Conservation (phyloP, 345 rosid genomes). For the Bruguiera parviflora region DNA sequence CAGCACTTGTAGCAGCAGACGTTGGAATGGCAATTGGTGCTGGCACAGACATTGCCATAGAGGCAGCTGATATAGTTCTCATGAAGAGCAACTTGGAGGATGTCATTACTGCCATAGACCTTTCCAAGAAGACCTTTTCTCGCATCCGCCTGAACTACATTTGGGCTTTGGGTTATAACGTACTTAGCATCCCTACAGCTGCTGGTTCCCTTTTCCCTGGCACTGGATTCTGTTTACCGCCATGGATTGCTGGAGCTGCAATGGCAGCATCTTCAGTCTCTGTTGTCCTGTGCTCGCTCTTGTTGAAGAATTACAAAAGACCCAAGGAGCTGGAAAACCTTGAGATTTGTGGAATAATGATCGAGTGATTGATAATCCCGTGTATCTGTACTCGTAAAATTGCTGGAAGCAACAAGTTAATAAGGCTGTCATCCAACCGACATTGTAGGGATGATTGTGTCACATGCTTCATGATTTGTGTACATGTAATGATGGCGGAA, state of each 20-base stretch:
- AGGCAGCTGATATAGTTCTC: slow-evolving; percentile 92
- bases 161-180: slow-evolving; percentile 91
- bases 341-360: slow-evolving; percentile 50
- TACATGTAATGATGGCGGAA: too few species aligned
- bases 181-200: slow-evolving; percentile 80
- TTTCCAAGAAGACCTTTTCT: slow-evolving; percentile 73
- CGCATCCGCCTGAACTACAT: slow-evolving; percentile 86
- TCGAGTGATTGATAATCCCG: slow-evolving; percentile 19
- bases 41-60: slow-evolving; percentile 92
- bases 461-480: too few species aligned
- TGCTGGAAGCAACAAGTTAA: too few species aligned
- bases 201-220: slow-evolving; percentile 77
- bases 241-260: slow-evolving; percentile 98
- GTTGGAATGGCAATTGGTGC: slow-evolving; percentile 98
- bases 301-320: slow-evolving; percentile 66
- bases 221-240: slow-evolving; percentile 69
- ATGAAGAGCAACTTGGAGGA: slow-evolving; percentile 95
- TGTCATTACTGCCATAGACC: slow-evolving; percentile 87
- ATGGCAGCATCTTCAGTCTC: slow-evolving; percentile 98
- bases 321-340: slow-evolving; percentile 61
- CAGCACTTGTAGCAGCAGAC: slow-evolving; percentile 88
- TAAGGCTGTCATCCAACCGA: too few species aligned
- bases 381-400: too few species aligned
- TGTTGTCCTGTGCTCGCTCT: slow-evolving; percentile 83
- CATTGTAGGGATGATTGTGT: too few species aligned